Conservation (phyloP, 73 alveolate species). For the Paramecium primaurelia region DNA sequence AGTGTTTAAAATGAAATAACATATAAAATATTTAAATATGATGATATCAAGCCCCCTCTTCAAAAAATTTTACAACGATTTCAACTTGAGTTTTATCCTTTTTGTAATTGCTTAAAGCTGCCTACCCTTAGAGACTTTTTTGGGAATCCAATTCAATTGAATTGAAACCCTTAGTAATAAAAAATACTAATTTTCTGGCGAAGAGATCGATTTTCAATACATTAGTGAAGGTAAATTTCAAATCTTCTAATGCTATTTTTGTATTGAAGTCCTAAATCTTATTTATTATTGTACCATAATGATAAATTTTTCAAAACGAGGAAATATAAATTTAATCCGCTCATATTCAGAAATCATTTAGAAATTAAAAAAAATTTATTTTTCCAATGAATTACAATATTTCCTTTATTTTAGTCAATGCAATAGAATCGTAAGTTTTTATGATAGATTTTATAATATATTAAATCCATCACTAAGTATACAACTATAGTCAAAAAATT, state of each 20-base stretch:
- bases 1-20: too few species aligned
- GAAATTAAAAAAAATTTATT: too few species aligned
- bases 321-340: neutral
- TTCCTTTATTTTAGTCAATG: too few species aligned
- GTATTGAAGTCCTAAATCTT: neutral
- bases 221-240: neutral
- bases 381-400: too few species aligned
- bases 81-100: neutral
- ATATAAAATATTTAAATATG: too few species aligned
- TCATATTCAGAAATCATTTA: neutral
- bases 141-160: neutral
- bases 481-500: too few species aligned
- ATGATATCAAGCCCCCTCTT: neutral
- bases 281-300: neutral
- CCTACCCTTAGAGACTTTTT: neutral
- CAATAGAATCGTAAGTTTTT: too few species aligned
- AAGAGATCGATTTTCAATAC: neutral
- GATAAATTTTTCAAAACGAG: neutral
- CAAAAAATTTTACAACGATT: neutral
- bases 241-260: constrained; percentile 3
- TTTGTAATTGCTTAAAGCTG: neutral
- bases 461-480: too few species aligned
- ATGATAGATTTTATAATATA: too few species aligned
- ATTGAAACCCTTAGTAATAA: neutral
- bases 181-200: neutral